phyloP scores from a whole-genome alignment of 2,329 filamentous ascomycete species.

The Talaromyces sp. region DNA sequence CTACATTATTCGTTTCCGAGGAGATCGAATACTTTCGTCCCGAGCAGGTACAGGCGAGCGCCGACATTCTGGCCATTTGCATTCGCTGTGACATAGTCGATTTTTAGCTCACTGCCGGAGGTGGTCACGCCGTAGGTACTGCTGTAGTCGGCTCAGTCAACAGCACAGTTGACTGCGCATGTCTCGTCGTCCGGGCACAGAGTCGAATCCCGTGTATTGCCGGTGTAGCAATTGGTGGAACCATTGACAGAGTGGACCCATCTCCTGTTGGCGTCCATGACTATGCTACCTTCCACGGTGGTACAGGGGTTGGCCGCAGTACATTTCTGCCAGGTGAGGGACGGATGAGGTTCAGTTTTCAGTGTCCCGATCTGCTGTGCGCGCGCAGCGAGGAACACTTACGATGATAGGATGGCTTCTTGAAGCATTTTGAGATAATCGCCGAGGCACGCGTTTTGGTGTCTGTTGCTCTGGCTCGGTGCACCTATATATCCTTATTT shows the following conservation, averaged over 20 bases:
- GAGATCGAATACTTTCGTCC: background rate
- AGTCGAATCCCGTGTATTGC: background rate
- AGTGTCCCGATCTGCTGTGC: background rate
- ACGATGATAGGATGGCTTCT: background rate
- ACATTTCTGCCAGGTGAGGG: background rate
- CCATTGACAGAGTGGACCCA: background rate
- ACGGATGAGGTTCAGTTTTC: background rate
- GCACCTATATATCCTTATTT: background rate
- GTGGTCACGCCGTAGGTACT: background rate
- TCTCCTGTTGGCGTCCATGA: background rate
- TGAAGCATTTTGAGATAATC: background rate
- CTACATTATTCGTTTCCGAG: background rate
- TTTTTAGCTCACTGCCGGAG: background rate
- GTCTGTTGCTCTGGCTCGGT: background rate
- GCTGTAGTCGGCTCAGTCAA: background rate
- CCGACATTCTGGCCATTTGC: background rate
- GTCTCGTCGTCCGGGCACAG: background rate
- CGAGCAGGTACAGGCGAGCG: background rate
- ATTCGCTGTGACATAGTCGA: background rate
- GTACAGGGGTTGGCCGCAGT: background rate
- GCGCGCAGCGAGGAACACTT: background rate
- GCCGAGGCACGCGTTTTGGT: background rate
- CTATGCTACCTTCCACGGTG: background rate
- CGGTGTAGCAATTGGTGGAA: background rate
- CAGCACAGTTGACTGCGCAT: background rate